These are phyloP conservation scores for Fraxinus pennsylvanica DNA, from an alignment of 257 asterid species.

Conservation along the genomic window DNA sequence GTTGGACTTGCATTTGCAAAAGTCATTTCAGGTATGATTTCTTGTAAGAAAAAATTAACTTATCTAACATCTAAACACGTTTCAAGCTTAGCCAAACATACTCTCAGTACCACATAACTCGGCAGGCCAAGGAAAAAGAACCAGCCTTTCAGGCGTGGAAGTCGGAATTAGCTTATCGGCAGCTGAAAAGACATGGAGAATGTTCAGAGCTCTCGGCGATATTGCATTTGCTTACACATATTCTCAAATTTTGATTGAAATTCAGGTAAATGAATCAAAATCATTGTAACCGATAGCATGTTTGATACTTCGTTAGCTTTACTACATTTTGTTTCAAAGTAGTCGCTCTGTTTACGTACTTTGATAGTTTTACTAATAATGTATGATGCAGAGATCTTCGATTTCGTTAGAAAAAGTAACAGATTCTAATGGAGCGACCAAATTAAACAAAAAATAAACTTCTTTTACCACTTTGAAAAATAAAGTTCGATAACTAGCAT, in stretches of 20 bases:
- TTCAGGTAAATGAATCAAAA: constrained; percentile 46
- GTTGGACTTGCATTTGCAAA: constrained; percentile 59
- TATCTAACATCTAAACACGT: neutral
- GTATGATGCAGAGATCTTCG: too few species aligned
- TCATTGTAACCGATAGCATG: neutral
- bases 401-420: too few species aligned
- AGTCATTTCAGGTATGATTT: constrained; percentile 48
- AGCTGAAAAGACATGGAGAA: constrained; percentile 66
- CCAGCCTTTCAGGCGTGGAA: constrained; percentile 52
- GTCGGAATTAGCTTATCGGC: constrained; percentile 46
- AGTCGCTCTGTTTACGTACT: neutral
- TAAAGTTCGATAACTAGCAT: too few species aligned
- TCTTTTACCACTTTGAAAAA: too few species aligned
- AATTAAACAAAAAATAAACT: too few species aligned
- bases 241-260: constrained; percentile 62
- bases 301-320: neutral
- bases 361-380: too few species aligned
- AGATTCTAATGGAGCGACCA: too few species aligned
- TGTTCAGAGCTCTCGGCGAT: constrained; percentile 66
- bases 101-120: neutral
- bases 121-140: constrained; percentile 48
- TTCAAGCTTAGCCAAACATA: neutral
- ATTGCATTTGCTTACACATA: constrained; percentile 71
- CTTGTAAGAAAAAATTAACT: neutral
- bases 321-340: neutral